phyloP scores from a whole-genome alignment of 192 early-diverging fungal genomes.

The Gonapodya sp. region DNA sequence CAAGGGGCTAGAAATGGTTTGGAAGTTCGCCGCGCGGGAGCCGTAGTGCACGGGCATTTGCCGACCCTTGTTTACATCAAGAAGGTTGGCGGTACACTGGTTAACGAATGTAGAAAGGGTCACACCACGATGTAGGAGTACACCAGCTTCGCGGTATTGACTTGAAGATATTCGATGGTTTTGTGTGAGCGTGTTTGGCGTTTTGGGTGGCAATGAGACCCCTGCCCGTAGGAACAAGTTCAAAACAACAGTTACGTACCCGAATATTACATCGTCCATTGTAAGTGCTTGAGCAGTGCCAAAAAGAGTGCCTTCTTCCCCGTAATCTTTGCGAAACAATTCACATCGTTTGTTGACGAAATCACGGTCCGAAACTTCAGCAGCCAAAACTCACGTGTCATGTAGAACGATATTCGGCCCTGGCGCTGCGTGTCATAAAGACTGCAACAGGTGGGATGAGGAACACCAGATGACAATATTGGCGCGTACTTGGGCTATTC shows the following conservation, averaged over 20 bases:
- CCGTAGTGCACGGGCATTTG: constrained; percentile 99
- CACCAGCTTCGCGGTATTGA: constrained; percentile 93
- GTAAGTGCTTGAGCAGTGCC: constrained; percentile 82
- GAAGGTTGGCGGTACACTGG: constrained; percentile 88
- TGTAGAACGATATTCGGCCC: constrained; percentile 96
- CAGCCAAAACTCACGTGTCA: constrained; percentile 49
- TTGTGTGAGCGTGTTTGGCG: not conserved
- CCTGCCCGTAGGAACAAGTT: too few relatives aligned
- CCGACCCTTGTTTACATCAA: constrained; percentile 84
- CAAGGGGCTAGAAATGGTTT: constrained; percentile 25
- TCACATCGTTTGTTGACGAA: too few relatives aligned
- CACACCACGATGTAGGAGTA: constrained; percentile 90
- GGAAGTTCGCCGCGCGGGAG: constrained; percentile 5
- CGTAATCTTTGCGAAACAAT: constrained; percentile 64
- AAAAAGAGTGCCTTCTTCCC: constrained; percentile 88
- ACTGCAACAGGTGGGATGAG: not conserved
- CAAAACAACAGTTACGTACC: too few relatives aligned
- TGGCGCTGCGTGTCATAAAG: constrained; percentile 97
- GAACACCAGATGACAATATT: not conserved
- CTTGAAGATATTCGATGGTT: not conserved
- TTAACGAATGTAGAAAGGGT: constrained; percentile 90
- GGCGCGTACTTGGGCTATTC: not conserved
- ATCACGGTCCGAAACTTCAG: not conserved
- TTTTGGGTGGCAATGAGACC: too few relatives aligned
- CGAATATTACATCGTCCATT: constrained; percentile 82